Percentiles rank a stretch among this genome's conserved stretches.
Evolutionary conservation across 2,329 filamentous ascomycete genomes (phyloP).

Genomic region (Venturia asperata): DNA sequence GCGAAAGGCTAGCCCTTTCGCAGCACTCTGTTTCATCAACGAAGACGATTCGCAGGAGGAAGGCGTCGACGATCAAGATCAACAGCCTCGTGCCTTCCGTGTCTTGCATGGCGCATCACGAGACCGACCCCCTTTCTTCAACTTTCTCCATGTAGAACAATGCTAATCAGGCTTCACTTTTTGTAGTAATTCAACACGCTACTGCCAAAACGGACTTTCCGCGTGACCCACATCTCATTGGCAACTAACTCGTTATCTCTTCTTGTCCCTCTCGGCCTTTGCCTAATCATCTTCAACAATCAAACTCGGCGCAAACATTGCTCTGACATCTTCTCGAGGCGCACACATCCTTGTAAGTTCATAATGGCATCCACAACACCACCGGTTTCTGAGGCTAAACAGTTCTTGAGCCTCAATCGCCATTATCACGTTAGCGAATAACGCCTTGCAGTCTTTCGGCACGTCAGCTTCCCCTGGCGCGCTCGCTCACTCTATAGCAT

Average conservation of each 20-base stretch:
- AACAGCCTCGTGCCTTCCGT: background rate
- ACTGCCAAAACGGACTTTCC: background rate
- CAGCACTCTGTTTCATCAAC: background rate
- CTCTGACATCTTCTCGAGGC: background rate
- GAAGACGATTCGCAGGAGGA: background rate
- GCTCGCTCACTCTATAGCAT: background rate
- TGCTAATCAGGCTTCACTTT: conserved; percentile 10
- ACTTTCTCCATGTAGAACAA: background rate
- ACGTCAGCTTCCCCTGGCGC: background rate
- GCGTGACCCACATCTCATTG: background rate
- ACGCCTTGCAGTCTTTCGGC: background rate
- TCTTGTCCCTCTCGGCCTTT: background rate
- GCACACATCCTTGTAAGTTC: conserved; percentile 2
- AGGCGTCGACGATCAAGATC: background rate
- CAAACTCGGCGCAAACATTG: background rate
- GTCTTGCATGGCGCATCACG: background rate
- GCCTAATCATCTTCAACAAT: background rate
- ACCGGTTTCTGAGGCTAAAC: background rate
- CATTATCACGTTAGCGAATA: background rate
- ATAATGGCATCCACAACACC: background rate
- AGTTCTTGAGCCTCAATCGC: background rate
- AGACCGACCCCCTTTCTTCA: background rate
- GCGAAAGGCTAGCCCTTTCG: background rate
- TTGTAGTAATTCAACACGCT: conserved; percentile 7
- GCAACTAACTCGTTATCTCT: background rate